Percentiles rank a stretch among this genome's conserved stretches.
Evolutionary conservation across 768 basidiomycete species (phyloP).

Genomic region (Suillus alpinus): DNA sequence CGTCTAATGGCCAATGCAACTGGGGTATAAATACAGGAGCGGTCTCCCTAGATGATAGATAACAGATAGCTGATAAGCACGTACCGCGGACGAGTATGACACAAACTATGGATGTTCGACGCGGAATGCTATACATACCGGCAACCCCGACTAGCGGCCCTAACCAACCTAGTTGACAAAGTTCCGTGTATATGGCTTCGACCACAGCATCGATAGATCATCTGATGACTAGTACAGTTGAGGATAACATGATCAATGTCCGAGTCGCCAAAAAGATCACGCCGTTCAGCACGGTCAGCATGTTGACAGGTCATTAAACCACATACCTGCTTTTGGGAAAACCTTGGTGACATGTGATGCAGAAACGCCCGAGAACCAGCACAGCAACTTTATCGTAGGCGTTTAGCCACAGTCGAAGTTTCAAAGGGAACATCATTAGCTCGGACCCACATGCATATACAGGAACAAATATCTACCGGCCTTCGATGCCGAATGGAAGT

Average conservation of each 20-base stretch:
- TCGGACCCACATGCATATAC: not conserved
- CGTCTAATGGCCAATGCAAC: not conserved
- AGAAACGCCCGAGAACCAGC: not conserved
- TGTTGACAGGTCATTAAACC: not conserved
- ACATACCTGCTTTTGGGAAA: not conserved
- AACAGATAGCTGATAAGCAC: not conserved
- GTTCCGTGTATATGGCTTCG: not conserved
- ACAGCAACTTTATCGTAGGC: not conserved
- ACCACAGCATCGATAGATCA: not conserved
- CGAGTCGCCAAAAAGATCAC: not conserved
- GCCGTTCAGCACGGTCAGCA: not conserved
- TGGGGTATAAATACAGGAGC: not conserved
- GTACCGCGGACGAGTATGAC: not conserved
- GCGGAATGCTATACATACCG: not conserved
- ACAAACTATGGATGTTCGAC: not conserved
- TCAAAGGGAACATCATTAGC: not conserved
- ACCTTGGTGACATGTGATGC: not conserved
- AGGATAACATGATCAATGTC: not conserved
- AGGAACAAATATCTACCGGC: not conserved
- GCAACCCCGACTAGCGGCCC: too few relatives aligned
- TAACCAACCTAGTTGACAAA: not conserved
- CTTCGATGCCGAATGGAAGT: too few relatives aligned
- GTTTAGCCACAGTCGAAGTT: not conserved
- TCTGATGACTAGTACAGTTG: not conserved
- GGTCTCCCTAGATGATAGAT: not conserved